Conservation (phyloP, 495 filamentous ascomycete species). For the Penicillium cinerascens region DNA sequence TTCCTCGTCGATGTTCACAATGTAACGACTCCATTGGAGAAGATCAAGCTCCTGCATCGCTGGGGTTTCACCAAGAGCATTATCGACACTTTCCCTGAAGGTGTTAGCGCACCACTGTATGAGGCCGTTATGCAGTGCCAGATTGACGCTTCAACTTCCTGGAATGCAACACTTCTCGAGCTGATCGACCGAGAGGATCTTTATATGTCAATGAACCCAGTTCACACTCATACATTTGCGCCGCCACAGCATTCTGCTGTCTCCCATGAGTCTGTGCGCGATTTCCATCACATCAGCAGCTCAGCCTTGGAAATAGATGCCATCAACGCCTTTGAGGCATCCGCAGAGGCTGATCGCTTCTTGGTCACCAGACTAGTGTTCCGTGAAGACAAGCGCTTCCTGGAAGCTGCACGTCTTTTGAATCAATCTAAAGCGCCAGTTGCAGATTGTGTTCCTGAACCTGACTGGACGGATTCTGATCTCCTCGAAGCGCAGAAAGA, state of each 20-base stretch:
- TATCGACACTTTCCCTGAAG: constrained; percentile 78
- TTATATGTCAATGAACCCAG: constrained; percentile 57
- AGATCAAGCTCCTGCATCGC: constrained; percentile 41
- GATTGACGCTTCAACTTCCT: constrained; percentile 70
- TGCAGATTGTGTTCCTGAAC: constrained; percentile 70
- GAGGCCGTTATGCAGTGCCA: constrained; percentile 84
- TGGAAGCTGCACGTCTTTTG: constrained; percentile 74
- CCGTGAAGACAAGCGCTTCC: constrained; percentile 81
- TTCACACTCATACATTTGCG: constrained; percentile 29
- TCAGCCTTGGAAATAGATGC: constrained; percentile 56
- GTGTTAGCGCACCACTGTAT: constrained; percentile 70
- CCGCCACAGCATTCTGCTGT: constrained; percentile 40
- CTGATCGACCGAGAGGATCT: constrained; percentile 83
- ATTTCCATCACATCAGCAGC: constrained; percentile 70
- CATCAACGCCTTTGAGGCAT: constrained; percentile 59
- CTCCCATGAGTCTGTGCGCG: constrained; percentile 62
- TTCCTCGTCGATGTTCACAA: constrained; percentile 45
- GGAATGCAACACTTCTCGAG: constrained; percentile 64
- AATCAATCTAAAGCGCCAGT: constrained; percentile 72
- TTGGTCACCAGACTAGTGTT: constrained; percentile 81
- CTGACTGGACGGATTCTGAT: constrained; percentile 77
- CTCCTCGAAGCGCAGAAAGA: constrained; percentile 93
- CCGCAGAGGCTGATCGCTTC: constrained; percentile 74
- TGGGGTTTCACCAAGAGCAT: constrained; percentile 43
- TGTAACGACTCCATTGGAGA: constrained; percentile 30